These are phyloP conservation scores for Aspergillus texensis DNA, from an alignment of 2,329 filamentous ascomycete genomes.

Conservation along the genomic window DNA sequence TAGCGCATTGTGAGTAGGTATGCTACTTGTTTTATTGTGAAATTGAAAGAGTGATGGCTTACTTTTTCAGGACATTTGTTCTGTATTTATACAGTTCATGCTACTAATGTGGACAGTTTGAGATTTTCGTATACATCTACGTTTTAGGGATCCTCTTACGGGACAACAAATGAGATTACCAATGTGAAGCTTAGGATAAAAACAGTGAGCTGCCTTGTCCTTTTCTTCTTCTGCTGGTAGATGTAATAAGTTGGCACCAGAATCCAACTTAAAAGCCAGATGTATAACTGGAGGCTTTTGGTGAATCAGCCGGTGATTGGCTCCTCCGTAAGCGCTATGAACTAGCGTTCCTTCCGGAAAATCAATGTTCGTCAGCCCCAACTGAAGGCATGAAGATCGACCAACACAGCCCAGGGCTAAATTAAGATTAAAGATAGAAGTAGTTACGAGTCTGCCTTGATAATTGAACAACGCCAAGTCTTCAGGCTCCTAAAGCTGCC, in stretches of 20 bases:
- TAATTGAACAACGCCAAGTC: too few relatives aligned
- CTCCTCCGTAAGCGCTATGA: background rate
- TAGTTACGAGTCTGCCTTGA: too few relatives aligned
- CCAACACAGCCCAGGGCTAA: background rate
- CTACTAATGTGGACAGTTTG: too few relatives aligned
- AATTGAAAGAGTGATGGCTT: background rate
- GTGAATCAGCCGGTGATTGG: background rate
- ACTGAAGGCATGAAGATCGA: background rate
- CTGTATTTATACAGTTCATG: background rate
- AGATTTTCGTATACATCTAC: background rate
- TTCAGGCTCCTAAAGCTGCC: too few relatives aligned
- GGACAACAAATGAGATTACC: background rate
- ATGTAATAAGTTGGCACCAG: background rate
- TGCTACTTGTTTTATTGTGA: too few relatives aligned
- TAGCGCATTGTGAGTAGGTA: background rate
- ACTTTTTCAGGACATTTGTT: background rate
- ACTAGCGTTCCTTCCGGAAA: background rate
- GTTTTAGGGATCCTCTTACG: background rate
- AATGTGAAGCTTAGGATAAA: too few relatives aligned
- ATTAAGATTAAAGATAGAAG: background rate
- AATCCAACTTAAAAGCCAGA: background rate
- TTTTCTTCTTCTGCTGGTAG: background rate
- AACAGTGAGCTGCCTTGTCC: background rate
- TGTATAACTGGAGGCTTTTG: background rate
- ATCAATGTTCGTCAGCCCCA: background rate